These are phyloP conservation scores for Ustilago nuda DNA, from an alignment of 1,284 basidiomycete genomes.

Conservation along the genomic window DNA sequence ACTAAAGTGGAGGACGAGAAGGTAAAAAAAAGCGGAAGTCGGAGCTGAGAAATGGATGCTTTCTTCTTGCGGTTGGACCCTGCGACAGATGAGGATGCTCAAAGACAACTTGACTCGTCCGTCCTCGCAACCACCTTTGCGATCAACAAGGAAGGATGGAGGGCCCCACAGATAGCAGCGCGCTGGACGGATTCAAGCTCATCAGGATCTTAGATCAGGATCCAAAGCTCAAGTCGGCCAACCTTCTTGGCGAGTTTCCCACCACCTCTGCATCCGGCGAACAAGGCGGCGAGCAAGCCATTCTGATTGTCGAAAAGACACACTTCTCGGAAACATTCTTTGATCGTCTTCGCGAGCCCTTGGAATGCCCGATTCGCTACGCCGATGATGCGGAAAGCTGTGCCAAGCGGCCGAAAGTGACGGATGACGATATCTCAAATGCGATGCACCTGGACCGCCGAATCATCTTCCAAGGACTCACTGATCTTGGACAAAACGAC, in stretches of 20 bases:
- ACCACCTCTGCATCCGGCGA: slow-evolving; percentile 3
- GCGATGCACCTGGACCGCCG: neutral
- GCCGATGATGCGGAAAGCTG: neutral
- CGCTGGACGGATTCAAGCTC: slow-evolving; percentile 56
- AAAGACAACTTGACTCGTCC: neutral
- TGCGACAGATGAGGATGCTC: slow-evolving; percentile 8
- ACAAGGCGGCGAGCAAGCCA: slow-evolving; percentile 32
- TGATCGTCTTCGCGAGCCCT: neutral
- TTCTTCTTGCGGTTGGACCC: slow-evolving; percentile 24
- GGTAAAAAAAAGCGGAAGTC: slow-evolving; percentile 23
- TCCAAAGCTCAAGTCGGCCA: slow-evolving; percentile 46
- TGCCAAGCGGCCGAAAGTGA: slow-evolving; percentile 3
- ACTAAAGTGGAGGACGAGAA: slow-evolving; percentile 38
- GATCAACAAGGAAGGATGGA: neutral
- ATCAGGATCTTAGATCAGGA: slow-evolving; percentile 53
- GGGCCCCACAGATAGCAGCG: neutral
- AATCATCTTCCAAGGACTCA: slow-evolving; percentile 29
- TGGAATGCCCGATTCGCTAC: neutral
- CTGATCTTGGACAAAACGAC: slow-evolving; percentile 63
- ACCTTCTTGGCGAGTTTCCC: slow-evolving; percentile 41
- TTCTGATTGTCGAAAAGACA: slow-evolving; percentile 65
- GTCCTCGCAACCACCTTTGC: neutral
- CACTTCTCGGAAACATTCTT: slow-evolving; percentile 56
- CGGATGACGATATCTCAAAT: neutral
- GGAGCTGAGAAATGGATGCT: slow-evolving; percentile 12